These are phyloP conservation scores for Podaxis mareebaensis DNA, from an alignment of 768 basidiomycete species.

Conservation along the genomic window DNA sequence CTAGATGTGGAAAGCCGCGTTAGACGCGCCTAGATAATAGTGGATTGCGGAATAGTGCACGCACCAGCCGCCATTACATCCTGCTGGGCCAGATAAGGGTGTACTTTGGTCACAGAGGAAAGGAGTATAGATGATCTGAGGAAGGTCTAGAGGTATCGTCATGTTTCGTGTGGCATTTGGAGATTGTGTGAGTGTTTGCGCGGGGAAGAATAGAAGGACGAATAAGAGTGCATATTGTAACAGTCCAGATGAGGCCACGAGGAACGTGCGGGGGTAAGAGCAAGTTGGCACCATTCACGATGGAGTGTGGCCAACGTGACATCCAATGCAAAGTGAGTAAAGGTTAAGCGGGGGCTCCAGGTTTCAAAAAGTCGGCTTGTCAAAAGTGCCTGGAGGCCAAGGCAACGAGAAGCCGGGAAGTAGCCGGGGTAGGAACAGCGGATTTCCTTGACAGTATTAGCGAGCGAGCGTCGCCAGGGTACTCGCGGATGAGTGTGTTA, in stretches of 20 bases:
- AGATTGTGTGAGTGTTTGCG: slow-evolving; percentile 6
- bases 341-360: background rate
- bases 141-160: slow-evolving; percentile 36
- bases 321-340: background rate
- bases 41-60: slow-evolving; percentile 13
- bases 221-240: slow-evolving; percentile 8
- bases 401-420: background rate
- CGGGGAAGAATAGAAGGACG: background rate
- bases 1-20: slow-evolving; percentile 15
- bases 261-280: background rate
- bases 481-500: background rate
- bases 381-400: background rate
- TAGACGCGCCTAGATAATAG: background rate
- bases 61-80: slow-evolving; percentile 48
- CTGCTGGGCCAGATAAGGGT: slow-evolving; percentile 23
- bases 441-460: background rate
- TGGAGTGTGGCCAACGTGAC: background rate
- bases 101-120: slow-evolving; percentile 41
- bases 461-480: slow-evolving; percentile 5
- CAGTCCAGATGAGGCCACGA: background rate
- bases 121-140: slow-evolving; percentile 49
- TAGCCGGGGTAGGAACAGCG: background rate
- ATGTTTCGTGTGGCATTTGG: slow-evolving; percentile 27
- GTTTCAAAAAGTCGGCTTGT: background rate
- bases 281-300: slow-evolving; percentile 8